Conservation (phyloP, 2,329 filamentous ascomycete genomes). For the Venturia oleaginea region DNA sequence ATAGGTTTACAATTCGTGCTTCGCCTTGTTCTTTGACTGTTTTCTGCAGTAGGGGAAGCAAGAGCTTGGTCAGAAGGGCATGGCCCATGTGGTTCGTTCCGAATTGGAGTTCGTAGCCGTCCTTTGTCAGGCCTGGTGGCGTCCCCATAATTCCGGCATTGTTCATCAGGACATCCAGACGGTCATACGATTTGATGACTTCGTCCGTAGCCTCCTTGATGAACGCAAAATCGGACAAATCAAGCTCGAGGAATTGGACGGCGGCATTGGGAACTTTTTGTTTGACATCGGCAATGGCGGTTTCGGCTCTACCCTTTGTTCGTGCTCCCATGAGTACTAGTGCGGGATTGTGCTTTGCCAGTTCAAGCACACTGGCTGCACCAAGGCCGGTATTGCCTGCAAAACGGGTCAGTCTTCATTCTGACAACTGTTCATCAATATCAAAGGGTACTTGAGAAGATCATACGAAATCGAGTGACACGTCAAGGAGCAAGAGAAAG, state of each 20-base stretch:
- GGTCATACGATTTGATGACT: conserved; percentile 25
- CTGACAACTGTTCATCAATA: neutral
- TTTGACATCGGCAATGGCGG: conserved; percentile 30
- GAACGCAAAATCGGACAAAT: conserved; percentile 34
- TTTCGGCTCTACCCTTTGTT: neutral
- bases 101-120: conserved; percentile 15
- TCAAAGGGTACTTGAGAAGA: neutral
- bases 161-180: conserved; percentile 39
- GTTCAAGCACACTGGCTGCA: neutral
- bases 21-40: conserved; percentile 19
- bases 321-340: conserved; percentile 7
- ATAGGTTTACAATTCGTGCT: conserved; percentile 12
- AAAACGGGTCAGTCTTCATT: neutral
- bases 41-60: conserved; percentile 4
- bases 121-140: conserved; percentile 7
- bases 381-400: conserved; percentile 8
- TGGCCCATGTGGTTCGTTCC: conserved; percentile 16
- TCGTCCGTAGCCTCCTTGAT: conserved; percentile 30
- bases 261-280: conserved; percentile 28
- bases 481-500: neutral
- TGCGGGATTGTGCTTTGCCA: conserved; percentile 11
- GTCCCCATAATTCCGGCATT: conserved; percentile 25
- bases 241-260: conserved; percentile 28
- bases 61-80: conserved; percentile 11
- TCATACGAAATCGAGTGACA: neutral